Evolutionary conservation across 2,329 filamentous ascomycete species (phyloP).

Genomic region (Colletotrichum karsti): DNA sequence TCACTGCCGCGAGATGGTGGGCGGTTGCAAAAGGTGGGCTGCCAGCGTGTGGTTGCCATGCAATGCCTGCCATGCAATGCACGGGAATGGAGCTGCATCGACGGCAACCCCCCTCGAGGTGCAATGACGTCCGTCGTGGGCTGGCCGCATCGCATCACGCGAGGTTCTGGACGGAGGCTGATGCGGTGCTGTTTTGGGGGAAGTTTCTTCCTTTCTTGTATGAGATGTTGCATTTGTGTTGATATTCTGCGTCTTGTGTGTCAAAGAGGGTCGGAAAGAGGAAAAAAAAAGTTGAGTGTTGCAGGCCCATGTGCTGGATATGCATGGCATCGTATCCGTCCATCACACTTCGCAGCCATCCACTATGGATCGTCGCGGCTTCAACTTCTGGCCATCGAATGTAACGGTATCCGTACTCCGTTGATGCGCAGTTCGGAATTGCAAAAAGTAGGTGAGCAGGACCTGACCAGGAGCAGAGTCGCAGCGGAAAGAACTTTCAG

Average conservation of each 20-base stretch:
- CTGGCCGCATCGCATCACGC: conserved; percentile 22
- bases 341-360: neutral
- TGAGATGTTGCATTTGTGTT: neutral
- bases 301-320: neutral
- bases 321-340: conserved; percentile 4
- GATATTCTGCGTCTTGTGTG: neutral
- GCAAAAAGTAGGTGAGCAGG: conserved; percentile 1
- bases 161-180: conserved; percentile 3
- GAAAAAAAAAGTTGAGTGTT: neutral
- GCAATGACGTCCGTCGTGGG: conserved; percentile 22
- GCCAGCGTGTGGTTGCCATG: conserved; percentile 5
- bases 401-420: conserved; percentile 15
- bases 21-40: neutral
- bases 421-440: neutral
- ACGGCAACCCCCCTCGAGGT: conserved; percentile 16
- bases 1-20: neutral
- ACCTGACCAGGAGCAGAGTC: neutral
- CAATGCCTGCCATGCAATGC: conserved; percentile 24
- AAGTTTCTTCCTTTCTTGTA: too few species aligned
- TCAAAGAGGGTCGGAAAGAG: neutral
- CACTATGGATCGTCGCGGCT: conserved; percentile 19
- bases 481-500: neutral
- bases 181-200: neutral
- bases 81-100: conserved; percentile 19
- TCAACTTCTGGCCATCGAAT: conserved; percentile 18